Conservation (phyloP, 1,284 basidiomycete species). For the Serendipita sp. region DNA sequence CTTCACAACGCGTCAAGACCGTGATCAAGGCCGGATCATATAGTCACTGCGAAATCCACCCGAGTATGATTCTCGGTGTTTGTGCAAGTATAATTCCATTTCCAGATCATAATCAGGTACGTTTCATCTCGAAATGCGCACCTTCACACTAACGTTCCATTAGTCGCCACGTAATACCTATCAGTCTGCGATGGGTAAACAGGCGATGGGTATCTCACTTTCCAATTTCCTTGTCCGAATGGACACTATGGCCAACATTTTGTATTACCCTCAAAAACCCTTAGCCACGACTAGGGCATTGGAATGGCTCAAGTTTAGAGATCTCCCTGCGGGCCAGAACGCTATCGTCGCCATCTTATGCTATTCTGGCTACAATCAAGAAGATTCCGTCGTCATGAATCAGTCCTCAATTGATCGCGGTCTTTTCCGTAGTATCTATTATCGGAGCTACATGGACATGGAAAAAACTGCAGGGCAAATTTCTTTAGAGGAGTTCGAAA, state of each 20-base stretch:
- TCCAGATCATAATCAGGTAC: conserved; percentile 96
- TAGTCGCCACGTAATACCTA: conserved; percentile 98
- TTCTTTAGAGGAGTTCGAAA: conserved; percentile 92
- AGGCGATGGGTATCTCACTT: conserved; percentile 97
- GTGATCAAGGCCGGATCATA: conserved; percentile 75
- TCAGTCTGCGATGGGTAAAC: conserved; percentile 99
- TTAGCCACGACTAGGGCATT: conserved; percentile 96
- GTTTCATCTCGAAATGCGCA: conserved; percentile 17
- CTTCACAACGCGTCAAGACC: conserved; percentile 76
- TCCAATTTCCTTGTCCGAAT: conserved; percentile 96
- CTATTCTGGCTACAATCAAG: conserved; percentile 99
- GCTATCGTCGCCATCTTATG: conserved; percentile 97
- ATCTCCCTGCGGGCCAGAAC: conserved; percentile 95
- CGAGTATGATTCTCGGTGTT: conserved; percentile 96
- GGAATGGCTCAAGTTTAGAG: conserved; percentile 96
- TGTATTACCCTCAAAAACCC: conserved; percentile 98
- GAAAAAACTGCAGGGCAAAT: conserved; percentile 95
- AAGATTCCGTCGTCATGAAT: conserved; percentile 99
- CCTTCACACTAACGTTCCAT: conserved; percentile 14
- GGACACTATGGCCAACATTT: conserved; percentile 98
- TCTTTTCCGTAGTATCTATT: conserved; percentile 96
- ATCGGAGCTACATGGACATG: conserved; percentile 94
- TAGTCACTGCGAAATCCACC: conserved; percentile 99
- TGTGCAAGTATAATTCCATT: conserved; percentile 99
- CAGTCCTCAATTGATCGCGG: conserved; percentile 97